A percentile compares a stretch with the other conserved stretches of the same genome.
These are phyloP conservation scores for Neurospora sp. DNA, from an alignment of 495 filamentous ascomycete genomes.

Conservation along the genomic window DNA sequence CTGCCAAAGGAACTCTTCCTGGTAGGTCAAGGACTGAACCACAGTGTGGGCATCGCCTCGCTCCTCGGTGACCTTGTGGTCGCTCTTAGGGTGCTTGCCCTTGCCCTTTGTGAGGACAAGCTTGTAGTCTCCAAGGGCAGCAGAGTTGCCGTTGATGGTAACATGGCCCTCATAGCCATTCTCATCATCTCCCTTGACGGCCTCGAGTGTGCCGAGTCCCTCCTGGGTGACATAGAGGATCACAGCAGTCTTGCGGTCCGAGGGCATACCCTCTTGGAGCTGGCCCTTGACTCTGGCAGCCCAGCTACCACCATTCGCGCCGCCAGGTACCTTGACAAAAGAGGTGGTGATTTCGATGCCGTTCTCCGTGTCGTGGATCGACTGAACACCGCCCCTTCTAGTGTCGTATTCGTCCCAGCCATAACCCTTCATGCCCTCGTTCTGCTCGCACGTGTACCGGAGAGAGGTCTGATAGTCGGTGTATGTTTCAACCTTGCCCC, in stretches of 20 bases:
- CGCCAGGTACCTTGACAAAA: constrained; percentile 89
- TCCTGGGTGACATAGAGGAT: constrained; percentile 76
- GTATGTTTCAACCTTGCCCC: constrained; percentile 81
- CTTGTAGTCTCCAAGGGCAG: constrained; percentile 74
- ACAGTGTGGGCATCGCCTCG: constrained; percentile 65
- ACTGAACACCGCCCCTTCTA: constrained; percentile 74
- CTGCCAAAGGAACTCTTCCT: constrained; percentile 72
- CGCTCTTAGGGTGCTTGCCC: constrained; percentile 53
- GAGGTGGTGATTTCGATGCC: constrained; percentile 80
- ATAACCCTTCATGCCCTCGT: constrained; percentile 90
- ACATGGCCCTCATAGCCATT: constrained; percentile 60
- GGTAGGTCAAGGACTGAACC: constrained; percentile 60
- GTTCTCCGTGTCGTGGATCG: constrained; percentile 82
- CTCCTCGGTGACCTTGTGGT: constrained; percentile 45
- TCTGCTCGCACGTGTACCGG: constrained; percentile 91
- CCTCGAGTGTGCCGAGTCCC: constrained; percentile 51
- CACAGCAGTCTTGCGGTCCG: constrained; percentile 61
- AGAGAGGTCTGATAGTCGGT: constrained; percentile 67
- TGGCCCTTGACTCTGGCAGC: constrained; percentile 77
- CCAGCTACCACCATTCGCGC: constrained; percentile 83
- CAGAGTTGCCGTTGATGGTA: constrained; percentile 61
- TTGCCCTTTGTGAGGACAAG: constrained; percentile 65
- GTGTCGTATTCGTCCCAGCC: constrained; percentile 97
- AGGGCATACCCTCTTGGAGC: constrained; percentile 54
- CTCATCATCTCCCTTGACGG: constrained; percentile 38